Conservation (phyloP, 2,329 filamentous ascomycete species). For the Cladophialophora yegresii region DNA sequence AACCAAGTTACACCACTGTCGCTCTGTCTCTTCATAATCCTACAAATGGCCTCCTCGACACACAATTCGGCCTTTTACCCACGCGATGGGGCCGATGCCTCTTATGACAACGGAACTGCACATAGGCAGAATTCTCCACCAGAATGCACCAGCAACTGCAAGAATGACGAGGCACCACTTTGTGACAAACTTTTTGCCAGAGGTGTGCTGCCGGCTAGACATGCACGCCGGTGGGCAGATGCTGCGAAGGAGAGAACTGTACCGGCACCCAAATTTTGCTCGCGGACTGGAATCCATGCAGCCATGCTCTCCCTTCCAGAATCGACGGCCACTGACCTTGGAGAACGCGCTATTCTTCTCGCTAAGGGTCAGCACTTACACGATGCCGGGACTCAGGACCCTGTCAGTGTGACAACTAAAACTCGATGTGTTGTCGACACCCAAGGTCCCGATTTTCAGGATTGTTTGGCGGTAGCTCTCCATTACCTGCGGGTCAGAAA, state of each 20-base stretch:
- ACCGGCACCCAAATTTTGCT: background rate
- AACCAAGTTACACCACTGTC: background rate
- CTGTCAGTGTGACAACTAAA: background rate
- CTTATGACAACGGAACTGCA: background rate
- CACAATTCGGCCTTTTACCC: background rate
- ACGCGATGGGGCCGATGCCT: background rate
- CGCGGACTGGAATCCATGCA: conserved; percentile 1
- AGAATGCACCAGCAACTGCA: background rate
- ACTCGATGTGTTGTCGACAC: background rate
- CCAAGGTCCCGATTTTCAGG: background rate
- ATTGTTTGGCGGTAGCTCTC: background rate
- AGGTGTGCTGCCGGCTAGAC: conserved; percentile 6
- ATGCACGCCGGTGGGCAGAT: conserved; percentile 4
- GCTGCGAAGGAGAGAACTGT: background rate
- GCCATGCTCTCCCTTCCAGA: background rate
- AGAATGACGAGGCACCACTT: conserved; percentile 2
- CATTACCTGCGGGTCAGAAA: background rate
- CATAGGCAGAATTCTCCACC: background rate
- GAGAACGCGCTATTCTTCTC: background rate
- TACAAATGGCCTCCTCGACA: background rate
- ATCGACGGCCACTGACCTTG: background rate
- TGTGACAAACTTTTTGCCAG: conserved; percentile 12
- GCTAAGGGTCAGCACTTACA: background rate
- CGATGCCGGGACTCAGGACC: background rate
- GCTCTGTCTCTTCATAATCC: background rate